phyloP scores from a whole-genome alignment of 2,329 filamentous ascomycete species.

The Trichoderma hamatum region DNA sequence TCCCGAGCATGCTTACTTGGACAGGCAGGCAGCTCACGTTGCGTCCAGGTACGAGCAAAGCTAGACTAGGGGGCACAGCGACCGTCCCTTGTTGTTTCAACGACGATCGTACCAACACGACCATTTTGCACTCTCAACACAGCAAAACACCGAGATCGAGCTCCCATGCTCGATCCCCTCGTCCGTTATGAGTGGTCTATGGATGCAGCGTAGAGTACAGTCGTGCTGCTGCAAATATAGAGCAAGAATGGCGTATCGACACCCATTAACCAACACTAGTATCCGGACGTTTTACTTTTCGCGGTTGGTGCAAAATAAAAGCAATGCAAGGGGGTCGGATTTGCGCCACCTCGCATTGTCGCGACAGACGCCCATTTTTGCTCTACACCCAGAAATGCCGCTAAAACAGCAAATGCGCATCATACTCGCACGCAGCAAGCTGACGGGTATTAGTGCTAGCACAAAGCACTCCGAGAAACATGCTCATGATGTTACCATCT shows the following conservation, averaged over 20 bases:
- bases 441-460: not conserved
- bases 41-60: not conserved
- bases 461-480: not conserved
- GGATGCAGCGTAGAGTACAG: too few species aligned
- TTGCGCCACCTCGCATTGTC: not conserved
- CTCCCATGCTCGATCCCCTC: not conserved
- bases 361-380: not conserved
- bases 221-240: too few species aligned
- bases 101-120: not conserved
- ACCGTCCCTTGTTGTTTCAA: not conserved
- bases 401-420: not conserved
- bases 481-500: not conserved
- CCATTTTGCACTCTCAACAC: not conserved
- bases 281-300: conserved; percentile 1
- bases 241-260: not conserved
- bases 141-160: not conserved
- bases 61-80: not conserved
- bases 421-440: conserved; percentile 1
- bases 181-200: not conserved
- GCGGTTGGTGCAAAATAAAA: conserved; percentile 2
- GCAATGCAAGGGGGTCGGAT: not conserved
- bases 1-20: not conserved
- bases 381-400: not conserved
- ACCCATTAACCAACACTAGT: not conserved
- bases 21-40: not conserved